Base-by-base conservation (phyloP, 73 alveolate genomes). In the Uronychia binucleata region DNA sequence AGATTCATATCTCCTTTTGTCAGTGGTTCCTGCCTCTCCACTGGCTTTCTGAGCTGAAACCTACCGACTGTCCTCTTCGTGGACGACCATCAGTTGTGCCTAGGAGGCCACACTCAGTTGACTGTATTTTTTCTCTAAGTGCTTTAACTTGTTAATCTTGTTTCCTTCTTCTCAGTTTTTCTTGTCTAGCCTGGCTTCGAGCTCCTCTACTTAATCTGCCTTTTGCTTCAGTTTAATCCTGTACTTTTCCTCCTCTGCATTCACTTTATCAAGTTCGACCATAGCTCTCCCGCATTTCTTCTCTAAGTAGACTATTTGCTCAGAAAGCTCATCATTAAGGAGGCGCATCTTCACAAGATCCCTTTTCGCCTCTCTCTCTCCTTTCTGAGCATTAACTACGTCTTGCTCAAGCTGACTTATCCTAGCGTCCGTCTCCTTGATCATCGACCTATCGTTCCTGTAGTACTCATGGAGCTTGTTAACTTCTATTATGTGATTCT, bases 381-480 rank as follows among this genome's bases (percentile, higher is more conserved):
- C 83, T 74, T 81, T 19, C 57, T 58, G 1, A n/a, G 93, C 88
- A 11, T 60, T 33, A 29, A 33, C 46, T 26, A 31, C 27, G 29
- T 87, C 93, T 30, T 26, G 1, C 28, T 80, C 30, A 46, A 81
- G 77, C 59, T 35, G 77, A n/a, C 57, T 14, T 19, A 87, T 74
- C 32, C 89, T 59, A 25, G 32, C 57, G 31, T 87, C 87, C 26
- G 77, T n/a, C 82, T 87, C 93, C 30, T 75, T 75, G 30, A 32
- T 13, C 26, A 75, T 28, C 5, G 59, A 28, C 58, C 28, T 25
- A 30, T 75, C 28, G 25, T 28, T 80, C 34, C 93, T 8, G 77
- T 87, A 87, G 11, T 81, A 32, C 60, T 87, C 86, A 74, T 87
- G 93, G 67, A 87, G 84, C 57, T 87, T 74, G 59, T 80, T 87